phyloP scores from a whole-genome alignment of 225 moss, liverwort and hornwort genomes.

The Thuidium tamariscinum region DNA sequence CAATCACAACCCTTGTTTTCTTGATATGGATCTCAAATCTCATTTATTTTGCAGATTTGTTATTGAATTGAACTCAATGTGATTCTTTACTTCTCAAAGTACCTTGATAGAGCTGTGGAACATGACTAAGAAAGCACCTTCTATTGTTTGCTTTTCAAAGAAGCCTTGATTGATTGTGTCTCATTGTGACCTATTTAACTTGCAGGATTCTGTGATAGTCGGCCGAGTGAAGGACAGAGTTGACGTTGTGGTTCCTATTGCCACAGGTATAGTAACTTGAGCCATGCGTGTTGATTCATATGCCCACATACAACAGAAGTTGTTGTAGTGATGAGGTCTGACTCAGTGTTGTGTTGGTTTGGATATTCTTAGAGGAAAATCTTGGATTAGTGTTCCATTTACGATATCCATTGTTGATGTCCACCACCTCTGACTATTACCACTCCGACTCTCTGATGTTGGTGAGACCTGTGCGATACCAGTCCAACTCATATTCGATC shows the following conservation, averaged over 20 bases:
- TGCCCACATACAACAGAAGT: neutral
- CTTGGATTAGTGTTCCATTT: neutral
- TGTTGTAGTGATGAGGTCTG: neutral
- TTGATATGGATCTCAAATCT: neutral
- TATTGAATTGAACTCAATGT: no score
- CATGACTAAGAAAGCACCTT: neutral
- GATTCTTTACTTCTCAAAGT: neutral
- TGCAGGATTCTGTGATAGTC: slow-evolving; percentile 58
- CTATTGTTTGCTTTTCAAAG: neutral
- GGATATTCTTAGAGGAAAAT: neutral
- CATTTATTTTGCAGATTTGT: neutral
- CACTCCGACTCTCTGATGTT: neutral
- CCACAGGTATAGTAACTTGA: slow-evolving; percentile 31
- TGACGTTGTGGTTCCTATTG: slow-evolving; percentile 49
- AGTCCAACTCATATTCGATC: neutral
- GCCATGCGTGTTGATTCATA: neutral
- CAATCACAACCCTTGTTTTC: neutral
- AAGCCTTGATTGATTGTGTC: neutral
- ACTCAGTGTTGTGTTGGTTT: neutral
- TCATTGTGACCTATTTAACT: neutral
- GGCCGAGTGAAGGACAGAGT: slow-evolving; percentile 52
- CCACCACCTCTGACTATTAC: neutral
- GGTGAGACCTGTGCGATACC: neutral
- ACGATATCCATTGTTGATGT: neutral
- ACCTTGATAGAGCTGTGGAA: neutral